Evolutionary conservation across 2,329 filamentous ascomycete genomes (phyloP), one percentile per base, ranked within the genome.

Genomic region (Fusarium subtropicale): DNA sequence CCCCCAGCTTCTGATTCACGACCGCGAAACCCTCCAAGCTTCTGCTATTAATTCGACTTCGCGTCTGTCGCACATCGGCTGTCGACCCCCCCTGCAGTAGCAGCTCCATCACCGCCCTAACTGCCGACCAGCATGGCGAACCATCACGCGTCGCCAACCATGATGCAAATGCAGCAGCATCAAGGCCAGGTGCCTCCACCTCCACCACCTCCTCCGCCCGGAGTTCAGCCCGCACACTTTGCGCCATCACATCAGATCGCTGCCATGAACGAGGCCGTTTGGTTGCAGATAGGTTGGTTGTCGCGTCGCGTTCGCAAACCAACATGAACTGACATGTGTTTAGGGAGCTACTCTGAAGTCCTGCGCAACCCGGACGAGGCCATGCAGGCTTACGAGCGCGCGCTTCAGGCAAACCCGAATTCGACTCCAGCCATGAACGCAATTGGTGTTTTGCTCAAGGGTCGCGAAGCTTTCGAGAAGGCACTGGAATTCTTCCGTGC

Each of bases 401-500:
- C 94, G 42, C 86, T 98, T 66, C 88, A 89, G 72, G 92, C 94
- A 78, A 98, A 98, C 77, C 88, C 90, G 47, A 93, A 92, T 83
- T 98, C 95, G 20, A 91, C 96, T 51, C 88, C 90, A 1, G 96
- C 96, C 31, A 95, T 98, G 92, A 97, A 94, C 74, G 92, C 94
- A 65, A 97, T 98, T 71, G 96, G 94, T 62, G 89, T 92, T 78
- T 96, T 98, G 65, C 85, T 97, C 64, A 90, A 97, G 72, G 94
- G 92, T 38, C 93, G 94, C 76, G 96, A 98, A 79, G 92, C 97
- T 45, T 99, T 97, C 74, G 91, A 92, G 45, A 96, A 96, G 77
- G 96, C 96, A 1, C 92, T 97, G 54, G 95, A 98, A 76, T 98
- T 95, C 78, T 86, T 98, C 55, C 91, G 96, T 75, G 92, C 91